phyloP scores from a whole-genome alignment of 257 asterid species.

The Salvia miltiorrhiza region DNA sequence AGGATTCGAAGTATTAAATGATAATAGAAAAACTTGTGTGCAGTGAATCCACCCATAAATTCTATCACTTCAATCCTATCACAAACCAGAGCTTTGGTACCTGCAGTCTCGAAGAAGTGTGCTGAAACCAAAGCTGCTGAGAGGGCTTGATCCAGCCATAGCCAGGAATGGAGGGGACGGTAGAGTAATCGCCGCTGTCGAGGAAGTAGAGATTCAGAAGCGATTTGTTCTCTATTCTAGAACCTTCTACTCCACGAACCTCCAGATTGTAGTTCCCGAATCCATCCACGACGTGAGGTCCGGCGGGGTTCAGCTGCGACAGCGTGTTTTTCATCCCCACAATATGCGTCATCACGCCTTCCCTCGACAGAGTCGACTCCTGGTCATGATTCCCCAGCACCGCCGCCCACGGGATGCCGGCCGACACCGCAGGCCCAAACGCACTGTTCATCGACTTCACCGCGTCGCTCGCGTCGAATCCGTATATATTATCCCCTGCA shows the following conservation, averaged over 20 bases:
- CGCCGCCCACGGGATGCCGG: constrained; percentile 93
- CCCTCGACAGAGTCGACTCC: constrained; percentile 71
- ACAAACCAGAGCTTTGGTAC: too few species aligned
- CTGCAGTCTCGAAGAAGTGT: constrained; percentile 61
- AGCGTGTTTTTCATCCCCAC: constrained; percentile 71
- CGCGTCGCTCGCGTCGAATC: constrained; percentile 69
- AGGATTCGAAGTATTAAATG: too few species aligned
- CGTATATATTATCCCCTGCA: constrained; percentile 88
- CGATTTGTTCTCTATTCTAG: constrained; percentile 60
- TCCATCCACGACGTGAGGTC: constrained; percentile 59
- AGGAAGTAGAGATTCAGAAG: constrained; percentile 79
- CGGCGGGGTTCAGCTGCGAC: constrained; percentile 68
- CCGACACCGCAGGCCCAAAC: constrained; percentile 69
- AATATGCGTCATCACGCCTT: constrained; percentile 73
- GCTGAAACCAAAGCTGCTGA: constrained; percentile 88
- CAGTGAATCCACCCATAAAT: too few species aligned
- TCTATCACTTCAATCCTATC: too few species aligned
- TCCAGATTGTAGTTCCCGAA: constrained; percentile 87
- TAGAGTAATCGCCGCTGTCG: constrained; percentile 93
- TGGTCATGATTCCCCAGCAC: constrained; percentile 95
- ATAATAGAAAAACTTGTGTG: too few species aligned
- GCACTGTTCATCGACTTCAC: constrained; percentile 75
- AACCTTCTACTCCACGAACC: constrained; percentile 61
- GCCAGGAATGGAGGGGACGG: constrained; percentile 72
- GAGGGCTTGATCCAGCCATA: constrained; percentile 93